phyloP scores from a whole-genome alignment of 2,329 filamentous ascomycete genomes.

The Keithomyces neogunnii region DNA sequence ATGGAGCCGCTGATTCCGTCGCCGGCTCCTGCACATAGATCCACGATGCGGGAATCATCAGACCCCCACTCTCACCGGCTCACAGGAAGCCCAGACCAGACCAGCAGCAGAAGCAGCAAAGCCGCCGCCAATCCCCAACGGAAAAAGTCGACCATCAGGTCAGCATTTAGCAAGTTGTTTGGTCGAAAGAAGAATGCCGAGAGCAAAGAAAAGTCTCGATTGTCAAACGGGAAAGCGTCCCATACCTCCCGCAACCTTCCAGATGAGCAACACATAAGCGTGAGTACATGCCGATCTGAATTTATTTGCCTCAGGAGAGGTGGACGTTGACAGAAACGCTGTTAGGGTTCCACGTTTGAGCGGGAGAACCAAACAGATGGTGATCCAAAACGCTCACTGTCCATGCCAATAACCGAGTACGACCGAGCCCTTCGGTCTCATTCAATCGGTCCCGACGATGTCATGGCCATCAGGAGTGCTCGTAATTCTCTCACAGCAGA shows the following conservation, averaged over 20 bases:
- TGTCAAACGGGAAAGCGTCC: neutral
- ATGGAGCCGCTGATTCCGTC: neutral
- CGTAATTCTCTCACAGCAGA: conserved; percentile 46
- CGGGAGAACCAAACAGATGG: conserved; percentile 23
- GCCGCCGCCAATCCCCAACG: conserved; percentile 29
- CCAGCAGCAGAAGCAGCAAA: conserved; percentile 7
- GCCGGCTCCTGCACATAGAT: neutral
- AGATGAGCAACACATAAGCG: conserved; percentile 35
- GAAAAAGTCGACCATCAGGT: conserved; percentile 50
- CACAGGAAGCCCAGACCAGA: conserved; percentile 8
- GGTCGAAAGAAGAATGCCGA: conserved; percentile 45
- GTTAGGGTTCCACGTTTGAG: conserved; percentile 27
- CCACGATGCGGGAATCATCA: neutral
- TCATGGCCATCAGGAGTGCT: conserved; percentile 42
- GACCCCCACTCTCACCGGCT: conserved; percentile 4
- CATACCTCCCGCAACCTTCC: neutral
- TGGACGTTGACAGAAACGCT: neutral
- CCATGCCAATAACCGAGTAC: conserved; percentile 52
- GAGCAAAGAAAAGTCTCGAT: conserved; percentile 3
- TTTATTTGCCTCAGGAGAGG: neutral
- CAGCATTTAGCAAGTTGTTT: conserved; percentile 49
- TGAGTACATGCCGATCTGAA: conserved; percentile 24
- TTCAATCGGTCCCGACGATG: conserved; percentile 49
- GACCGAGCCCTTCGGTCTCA: conserved; percentile 54
- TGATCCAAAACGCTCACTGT: conserved; percentile 46